phyloP scores from a whole-genome alignment of 345 rosid species.

The Linum tenue region DNA sequence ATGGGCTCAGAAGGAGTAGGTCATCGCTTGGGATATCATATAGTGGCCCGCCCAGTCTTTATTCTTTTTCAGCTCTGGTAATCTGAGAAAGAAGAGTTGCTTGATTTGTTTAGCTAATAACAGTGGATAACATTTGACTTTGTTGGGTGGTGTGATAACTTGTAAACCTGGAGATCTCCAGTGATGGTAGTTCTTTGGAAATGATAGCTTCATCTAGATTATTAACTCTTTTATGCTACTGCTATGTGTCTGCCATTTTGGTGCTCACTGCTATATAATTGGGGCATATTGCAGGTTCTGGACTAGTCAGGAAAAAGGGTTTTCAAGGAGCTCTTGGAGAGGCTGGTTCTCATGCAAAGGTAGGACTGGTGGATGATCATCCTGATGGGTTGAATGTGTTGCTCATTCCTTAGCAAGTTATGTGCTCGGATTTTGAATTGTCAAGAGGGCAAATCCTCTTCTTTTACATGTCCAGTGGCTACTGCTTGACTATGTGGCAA shows the following conservation, averaged over 20 bases:
- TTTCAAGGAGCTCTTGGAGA: slow-evolving; percentile 69
- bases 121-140: too few species aligned
- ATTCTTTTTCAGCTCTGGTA: too few species aligned
- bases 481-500: background rate
- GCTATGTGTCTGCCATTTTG: background rate
- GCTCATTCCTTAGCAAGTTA: too few species aligned
- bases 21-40: too few species aligned
- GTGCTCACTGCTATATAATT: background rate
- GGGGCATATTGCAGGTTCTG: slow-evolving; percentile 43
- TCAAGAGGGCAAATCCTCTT: background rate
- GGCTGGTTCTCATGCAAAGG: slow-evolving; percentile 94
- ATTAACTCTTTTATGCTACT: background rate
- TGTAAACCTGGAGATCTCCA: background rate
- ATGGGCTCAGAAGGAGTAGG: too few species aligned
- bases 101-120: too few species aligned
- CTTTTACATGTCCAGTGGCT: background rate
- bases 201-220: background rate
- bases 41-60: too few species aligned
- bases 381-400: too few species aligned
- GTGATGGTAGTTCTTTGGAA: background rate
- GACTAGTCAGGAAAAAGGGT: slow-evolving; percentile 69
- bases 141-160: background rate
- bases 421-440: too few species aligned
- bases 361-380: slow-evolving; percentile 6
- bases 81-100: too few species aligned